Evolutionary conservation across 2,329 filamentous ascomycete species (phyloP), one percentile per base, ranked within the genome.

Genomic region (Pseudogymnoascus sp.): DNA sequence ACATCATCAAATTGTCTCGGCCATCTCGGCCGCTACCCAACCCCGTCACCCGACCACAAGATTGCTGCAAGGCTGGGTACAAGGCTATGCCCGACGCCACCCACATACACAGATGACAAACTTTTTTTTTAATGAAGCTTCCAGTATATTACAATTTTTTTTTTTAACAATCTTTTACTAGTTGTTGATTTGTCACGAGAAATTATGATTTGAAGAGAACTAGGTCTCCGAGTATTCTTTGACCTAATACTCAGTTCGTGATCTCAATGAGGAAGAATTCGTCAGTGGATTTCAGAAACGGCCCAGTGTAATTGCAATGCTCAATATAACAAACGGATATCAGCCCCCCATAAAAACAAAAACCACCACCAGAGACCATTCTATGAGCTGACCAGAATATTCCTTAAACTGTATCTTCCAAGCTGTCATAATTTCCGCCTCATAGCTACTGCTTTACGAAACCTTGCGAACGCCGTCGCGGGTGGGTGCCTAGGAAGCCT

Each of bases 41-140:
- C 28, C 21, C 50, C 50, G 50, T 56, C 50, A 56, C 25, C 50
- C 50, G 16, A 56, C 50, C 46, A 56, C 50, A 34, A 56, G 28
- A 36, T 14, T 56, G 10, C 16, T 34, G 28, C 50, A 56, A 56
- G 50, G 50, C 50, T 56, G 14, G 21, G 5, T 25, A 40, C 38
- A 40, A 25, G 42, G 21, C 21, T 46, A 25, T 25, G 23, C 46
- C 23, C 14, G 16, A 28, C 18, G 10, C 16, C 44, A 8, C 21
- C 44, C 21, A 50, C 44, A 50, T 16, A 31, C 46, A 31, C 28
- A 31, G 10, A 31, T 8, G 7, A 31, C 25, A 28, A 7, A 28
- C 7, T 8, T n/a, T n/a, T 46, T 25, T 7, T 5, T 28, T 23
- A 23, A 28, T 28, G 12, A 46, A 46, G 21, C 21, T n/a, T 31